phyloP scores from a whole-genome alignment of 2,329 filamentous ascomycete genomes.

The Penicillium corylophilum region DNA sequence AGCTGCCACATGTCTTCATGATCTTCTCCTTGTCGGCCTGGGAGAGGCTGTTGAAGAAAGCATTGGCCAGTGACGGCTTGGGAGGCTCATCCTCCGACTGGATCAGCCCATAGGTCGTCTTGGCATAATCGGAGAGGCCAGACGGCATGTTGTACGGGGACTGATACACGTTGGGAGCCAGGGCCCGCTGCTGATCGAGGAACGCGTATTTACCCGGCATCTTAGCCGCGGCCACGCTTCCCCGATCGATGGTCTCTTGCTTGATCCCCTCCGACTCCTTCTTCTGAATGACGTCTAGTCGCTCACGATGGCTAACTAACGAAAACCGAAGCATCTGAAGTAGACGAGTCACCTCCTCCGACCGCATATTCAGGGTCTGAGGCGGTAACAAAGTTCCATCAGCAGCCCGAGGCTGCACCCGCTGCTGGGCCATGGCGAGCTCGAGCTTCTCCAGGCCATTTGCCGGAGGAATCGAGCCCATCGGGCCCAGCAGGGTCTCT shows the following conservation, averaged over 20 bases:
- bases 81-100: slow-evolving; percentile 35
- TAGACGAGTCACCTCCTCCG: slow-evolving; percentile 44
- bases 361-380: slow-evolving; percentile 45
- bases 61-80: slow-evolving; percentile 42
- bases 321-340: slow-evolving; percentile 47
- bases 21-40: slow-evolving; percentile 44
- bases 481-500: slow-evolving; percentile 43
- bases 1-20: slow-evolving; percentile 43
- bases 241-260: slow-evolving; percentile 32
- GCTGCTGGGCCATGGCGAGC: slow-evolving; percentile 46
- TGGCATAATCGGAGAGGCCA: slow-evolving; percentile 43
- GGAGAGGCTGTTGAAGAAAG: slow-evolving; percentile 42
- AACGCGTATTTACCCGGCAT: slow-evolving; percentile 41
- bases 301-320: slow-evolving; percentile 40
- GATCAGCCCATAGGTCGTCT: slow-evolving; percentile 38
- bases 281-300: slow-evolving; percentile 40
- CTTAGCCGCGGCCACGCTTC: slow-evolving; percentile 31
- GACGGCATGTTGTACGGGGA: slow-evolving; percentile 46
- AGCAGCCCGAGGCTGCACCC: slow-evolving; percentile 39
- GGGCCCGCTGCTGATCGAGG: slow-evolving; percentile 40
- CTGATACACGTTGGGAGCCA: slow-evolving; percentile 41
- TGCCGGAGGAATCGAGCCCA: slow-evolving; percentile 40
- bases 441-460: slow-evolving; percentile 45
- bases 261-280: slow-evolving; percentile 37
- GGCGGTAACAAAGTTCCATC: slow-evolving; percentile 40